These are phyloP conservation scores for Bolboschoenoplectus hybrid DNA, from an alignment of 202 grass and related monocot genomes.

Conservation along the genomic window DNA sequence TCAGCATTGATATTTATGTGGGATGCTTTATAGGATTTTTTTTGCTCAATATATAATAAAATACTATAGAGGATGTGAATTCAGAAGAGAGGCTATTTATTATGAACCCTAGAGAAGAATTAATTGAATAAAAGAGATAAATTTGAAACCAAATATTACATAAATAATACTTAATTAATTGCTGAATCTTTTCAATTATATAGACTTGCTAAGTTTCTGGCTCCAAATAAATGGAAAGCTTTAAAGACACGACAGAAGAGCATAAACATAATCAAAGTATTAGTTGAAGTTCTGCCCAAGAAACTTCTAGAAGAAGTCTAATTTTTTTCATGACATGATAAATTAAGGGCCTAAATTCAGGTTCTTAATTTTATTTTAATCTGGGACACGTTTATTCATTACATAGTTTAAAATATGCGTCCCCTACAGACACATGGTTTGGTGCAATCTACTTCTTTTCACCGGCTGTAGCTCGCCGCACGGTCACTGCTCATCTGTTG, in stretches of 20 bases:
- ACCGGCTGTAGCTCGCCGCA: neutral
- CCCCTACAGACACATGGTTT: neutral
- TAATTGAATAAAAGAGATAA: neutral
- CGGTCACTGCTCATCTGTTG: neutral
- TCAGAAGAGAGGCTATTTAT: neutral
- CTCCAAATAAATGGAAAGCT: neutral
- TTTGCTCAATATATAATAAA: too few species aligned
- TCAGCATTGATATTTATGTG: too few species aligned
- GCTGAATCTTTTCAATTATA: slow-evolving; percentile 5
- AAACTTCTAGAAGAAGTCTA: neutral
- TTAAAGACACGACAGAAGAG: neutral
- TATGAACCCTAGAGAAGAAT: neutral
- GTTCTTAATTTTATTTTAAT: neutral
- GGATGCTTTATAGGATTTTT: too few species aligned
- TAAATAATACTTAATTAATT: neutral
- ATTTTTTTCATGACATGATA: slow-evolving; percentile 5
- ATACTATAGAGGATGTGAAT: too few species aligned
- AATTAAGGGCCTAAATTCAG: neutral
- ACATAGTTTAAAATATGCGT: neutral
- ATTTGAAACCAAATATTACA: neutral
- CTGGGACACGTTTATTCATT: slow-evolving; percentile 1
- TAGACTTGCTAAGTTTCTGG: neutral
- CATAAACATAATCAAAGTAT: neutral
- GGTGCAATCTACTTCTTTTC: neutral
- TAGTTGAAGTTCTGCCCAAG: neutral